A percentile compares a stretch with the other conserved stretches of the same genome.
phyloP scores from a whole-genome alignment of 2,329 filamentous ascomycete genomes.

The Niveomyces coronatus region DNA sequence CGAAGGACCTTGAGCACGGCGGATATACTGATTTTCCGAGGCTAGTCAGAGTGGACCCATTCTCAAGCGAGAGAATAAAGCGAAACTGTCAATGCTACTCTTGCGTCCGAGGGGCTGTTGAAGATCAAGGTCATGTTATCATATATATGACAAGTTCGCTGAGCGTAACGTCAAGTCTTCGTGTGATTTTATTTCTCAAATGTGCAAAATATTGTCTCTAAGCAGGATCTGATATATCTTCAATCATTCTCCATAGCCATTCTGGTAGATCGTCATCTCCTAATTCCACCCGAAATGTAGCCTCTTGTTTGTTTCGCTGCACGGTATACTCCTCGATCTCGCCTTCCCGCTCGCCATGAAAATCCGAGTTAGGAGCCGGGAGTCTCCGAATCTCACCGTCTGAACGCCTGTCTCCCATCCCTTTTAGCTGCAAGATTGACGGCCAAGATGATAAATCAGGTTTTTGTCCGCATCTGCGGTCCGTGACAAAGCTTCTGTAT shows the following conservation, averaged over 20 bases:
- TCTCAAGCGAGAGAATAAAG: no score
- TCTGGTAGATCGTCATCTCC: background rate
- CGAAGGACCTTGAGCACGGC: background rate
- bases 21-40: background rate
- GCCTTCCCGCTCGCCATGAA: background rate
- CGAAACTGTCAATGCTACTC: no score
- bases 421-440: constrained; percentile 5
- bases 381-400: background rate
- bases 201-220: no score
- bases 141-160: no score
- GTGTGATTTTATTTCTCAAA: no score
- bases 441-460: constrained; percentile 3
- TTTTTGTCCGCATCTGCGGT: background rate
- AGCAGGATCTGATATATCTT: no score
- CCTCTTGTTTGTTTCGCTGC: no score
- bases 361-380: constrained; percentile 1
- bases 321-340: background rate
- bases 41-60: no score
- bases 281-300: background rate
- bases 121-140: no score
- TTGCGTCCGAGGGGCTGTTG: no score
- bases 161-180: no score
- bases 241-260: constrained; percentile 4
- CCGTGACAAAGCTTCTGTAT: background rate
- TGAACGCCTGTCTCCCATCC: constrained; percentile 5